A percentile compares a stretch with the other conserved stretches of the same genome.
These are phyloP conservation scores for Simplicillium sp. DNA, from an alignment of 2,329 filamentous ascomycete genomes.

Conservation along the genomic window DNA sequence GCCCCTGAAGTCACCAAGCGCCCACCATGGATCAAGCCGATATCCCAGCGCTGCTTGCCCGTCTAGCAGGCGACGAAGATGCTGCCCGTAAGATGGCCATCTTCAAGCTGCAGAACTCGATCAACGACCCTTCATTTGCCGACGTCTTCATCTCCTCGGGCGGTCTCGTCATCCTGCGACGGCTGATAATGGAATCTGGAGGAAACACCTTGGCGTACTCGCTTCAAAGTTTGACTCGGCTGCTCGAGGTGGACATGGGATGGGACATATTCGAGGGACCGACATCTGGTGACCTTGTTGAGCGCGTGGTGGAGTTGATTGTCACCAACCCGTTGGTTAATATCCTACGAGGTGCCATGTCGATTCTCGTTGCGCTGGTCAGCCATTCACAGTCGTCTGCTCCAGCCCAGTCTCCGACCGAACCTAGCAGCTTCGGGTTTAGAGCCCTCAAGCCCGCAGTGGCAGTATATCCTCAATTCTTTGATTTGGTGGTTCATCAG, in stretches of 20 bases:
- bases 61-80: conserved; percentile 66
- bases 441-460: conserved; percentile 86
- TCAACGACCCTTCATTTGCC: conserved; percentile 92
- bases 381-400: conserved; percentile 63
- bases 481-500: conserved; percentile 86
- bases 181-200: conserved; percentile 72
- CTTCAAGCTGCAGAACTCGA: conserved; percentile 92
- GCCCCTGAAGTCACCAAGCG: background rate
- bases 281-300: conserved; percentile 55
- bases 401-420: conserved; percentile 20
- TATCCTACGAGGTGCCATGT: conserved; percentile 93
- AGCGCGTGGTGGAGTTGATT: conserved; percentile 79
- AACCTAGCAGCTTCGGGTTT: conserved; percentile 69
- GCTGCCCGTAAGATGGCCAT: conserved; percentile 96
- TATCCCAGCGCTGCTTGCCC: conserved; percentile 54
- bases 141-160: conserved; percentile 91
- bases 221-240: conserved; percentile 74
- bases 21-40: conserved; percentile 54
- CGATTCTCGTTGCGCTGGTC: conserved; percentile 87
- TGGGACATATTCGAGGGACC: conserved; percentile 77
- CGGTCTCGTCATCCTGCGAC: conserved; percentile 70
- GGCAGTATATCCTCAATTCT: conserved; percentile 83
- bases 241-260: conserved; percentile 94
- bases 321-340: conserved; percentile 95
- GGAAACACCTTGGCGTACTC: conserved; percentile 96